Percentiles rank a stretch among this genome's conserved stretches.
Conservation (phyloP, 345 rosid species). For the Camelina sativa region DNA sequence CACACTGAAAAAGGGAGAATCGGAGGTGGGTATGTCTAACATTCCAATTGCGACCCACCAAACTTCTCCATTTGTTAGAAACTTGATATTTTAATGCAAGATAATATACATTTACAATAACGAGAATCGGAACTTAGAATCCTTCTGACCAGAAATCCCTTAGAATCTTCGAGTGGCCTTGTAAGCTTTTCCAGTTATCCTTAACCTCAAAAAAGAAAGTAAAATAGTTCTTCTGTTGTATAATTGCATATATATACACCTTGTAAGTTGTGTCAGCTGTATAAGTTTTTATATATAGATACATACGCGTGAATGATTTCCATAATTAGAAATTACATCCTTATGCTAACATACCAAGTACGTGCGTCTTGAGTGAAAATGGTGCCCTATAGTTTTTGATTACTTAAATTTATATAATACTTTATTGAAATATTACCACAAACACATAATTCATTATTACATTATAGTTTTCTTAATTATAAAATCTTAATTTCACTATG, state of each 20-base stretch:
- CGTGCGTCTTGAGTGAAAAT: conserved; percentile 6
- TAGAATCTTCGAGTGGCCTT: conserved; percentile 43
- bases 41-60: conserved; percentile 51
- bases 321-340: conserved; percentile 29
- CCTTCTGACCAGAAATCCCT: neutral
- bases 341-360: conserved; percentile 19
- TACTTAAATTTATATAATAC: neutral
- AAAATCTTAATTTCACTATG: neutral
- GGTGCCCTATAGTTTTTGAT: neutral
- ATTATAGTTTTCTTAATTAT: neutral
- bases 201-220: conserved; percentile 26
- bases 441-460: neutral
- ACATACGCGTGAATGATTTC: conserved; percentile 33
- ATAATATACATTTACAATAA: conserved; percentile 9
- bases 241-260: conserved; percentile 11
- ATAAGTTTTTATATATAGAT: neutral
- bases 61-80: conserved; percentile 36
- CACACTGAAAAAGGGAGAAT: conserved; percentile 38
- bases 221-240: conserved; percentile 23
- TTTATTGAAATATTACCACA: neutral
- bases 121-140: conserved; percentile 27
- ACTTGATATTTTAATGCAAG: neutral
- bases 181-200: conserved; percentile 38
- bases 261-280: neutral
- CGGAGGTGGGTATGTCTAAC: conserved; percentile 43